Base-by-base conservation (phyloP, 768 basidiomycete species). In the Punctularia strigosozonata region DNA sequence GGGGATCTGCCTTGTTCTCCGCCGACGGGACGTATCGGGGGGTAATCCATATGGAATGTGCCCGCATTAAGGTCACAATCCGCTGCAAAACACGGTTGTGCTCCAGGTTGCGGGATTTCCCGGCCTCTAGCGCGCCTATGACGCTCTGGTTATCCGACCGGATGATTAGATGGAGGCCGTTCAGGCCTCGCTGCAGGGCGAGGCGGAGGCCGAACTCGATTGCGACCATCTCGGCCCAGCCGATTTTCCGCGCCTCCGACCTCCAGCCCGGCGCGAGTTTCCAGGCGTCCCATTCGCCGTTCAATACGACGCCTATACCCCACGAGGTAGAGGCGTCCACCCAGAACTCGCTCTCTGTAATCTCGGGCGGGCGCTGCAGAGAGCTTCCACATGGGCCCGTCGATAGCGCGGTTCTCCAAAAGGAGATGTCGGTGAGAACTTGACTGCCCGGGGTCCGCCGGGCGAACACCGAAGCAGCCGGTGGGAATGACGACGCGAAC, bases 1-100 rank as follows among this genome's bases (percentile, higher is more conserved):
- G 48, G 4, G 57, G 42, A 42, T 63, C 59, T 17, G 57, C 32
- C 24, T 59, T 42, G 41, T 63, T 62, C 26, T 46, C 41, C 3
- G 41, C 17, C 22, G 41, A 46, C 5, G 53, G 12, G 7, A 61
- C 50, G 31, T 58, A 41, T 5, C 31, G 32, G 1, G 53, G 25
- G 0, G 18, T 30, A 1, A 61, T 15, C 4, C 14, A 31, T 6
- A 57, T 17, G 2, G 23, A 10, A 13, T 43, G 22, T 6, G 25
- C 12, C 1, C 52, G 52, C n/a, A 51, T 46, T 3, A 48, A 6
- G 2, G 6, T 2, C 34, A 52, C 56, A 8, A 61, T 47, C 1
- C 54, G 39, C 40, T 53, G 49, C 4, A 64, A 44, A 4, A 58
- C 46, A 2, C 22, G 14, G 47, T 64, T 64, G 4, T 53, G 52